phyloP scores from a whole-genome alignment of 805 yeast species.

The Saccharomycopsis guyanensis region DNA sequence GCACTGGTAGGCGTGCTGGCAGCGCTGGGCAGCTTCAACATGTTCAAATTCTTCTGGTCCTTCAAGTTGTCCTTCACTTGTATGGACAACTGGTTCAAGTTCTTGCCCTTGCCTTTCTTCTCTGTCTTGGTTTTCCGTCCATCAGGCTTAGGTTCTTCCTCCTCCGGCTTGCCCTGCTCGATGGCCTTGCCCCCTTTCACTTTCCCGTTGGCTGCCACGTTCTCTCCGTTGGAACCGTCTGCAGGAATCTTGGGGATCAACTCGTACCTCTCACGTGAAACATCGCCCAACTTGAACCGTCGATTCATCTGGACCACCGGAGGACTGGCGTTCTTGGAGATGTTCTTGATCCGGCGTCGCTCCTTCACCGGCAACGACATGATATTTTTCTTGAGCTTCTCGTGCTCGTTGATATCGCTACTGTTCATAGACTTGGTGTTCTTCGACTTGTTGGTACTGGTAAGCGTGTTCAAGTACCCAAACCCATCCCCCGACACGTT shows the following conservation, averaged over 20 bases:
- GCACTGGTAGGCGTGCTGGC: not conserved
- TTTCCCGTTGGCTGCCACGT: not conserved
- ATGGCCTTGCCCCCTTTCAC: slow-evolving; percentile 9
- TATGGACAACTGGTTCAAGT: slow-evolving; percentile 14
- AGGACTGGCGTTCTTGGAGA: slow-evolving; percentile 80
- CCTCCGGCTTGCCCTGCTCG: not conserved
- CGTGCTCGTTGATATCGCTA: slow-evolving; percentile 53
- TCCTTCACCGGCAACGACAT: slow-evolving; percentile 82
- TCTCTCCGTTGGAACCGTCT: slow-evolving; percentile 22
- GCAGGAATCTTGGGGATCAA: slow-evolving; percentile 65
- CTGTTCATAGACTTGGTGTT: slow-evolving; percentile 31
- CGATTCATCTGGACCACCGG: slow-evolving; percentile 28
- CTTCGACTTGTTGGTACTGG: slow-evolving; percentile 43
- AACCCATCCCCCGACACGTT: slow-evolving; percentile 29
- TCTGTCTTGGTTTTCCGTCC: slow-evolving; percentile 2
- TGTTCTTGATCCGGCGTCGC: slow-evolving; percentile 73
- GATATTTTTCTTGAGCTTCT: slow-evolving; percentile 74
- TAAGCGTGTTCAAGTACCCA: slow-evolving; percentile 37
- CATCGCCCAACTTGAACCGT: slow-evolving; percentile 19
- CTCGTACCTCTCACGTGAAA: slow-evolving; percentile 22
- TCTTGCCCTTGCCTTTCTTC: slow-evolving; percentile 12
- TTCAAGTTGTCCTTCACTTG: slow-evolving; percentile 9
- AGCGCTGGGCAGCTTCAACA: not conserved
- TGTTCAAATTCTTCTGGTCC: slow-evolving; percentile 1
- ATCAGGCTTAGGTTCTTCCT: slow-evolving; percentile 6